Evolutionary conservation across 2,329 filamentous ascomycete genomes (phyloP).

Genomic region (Elsinoe necatrix): DNA sequence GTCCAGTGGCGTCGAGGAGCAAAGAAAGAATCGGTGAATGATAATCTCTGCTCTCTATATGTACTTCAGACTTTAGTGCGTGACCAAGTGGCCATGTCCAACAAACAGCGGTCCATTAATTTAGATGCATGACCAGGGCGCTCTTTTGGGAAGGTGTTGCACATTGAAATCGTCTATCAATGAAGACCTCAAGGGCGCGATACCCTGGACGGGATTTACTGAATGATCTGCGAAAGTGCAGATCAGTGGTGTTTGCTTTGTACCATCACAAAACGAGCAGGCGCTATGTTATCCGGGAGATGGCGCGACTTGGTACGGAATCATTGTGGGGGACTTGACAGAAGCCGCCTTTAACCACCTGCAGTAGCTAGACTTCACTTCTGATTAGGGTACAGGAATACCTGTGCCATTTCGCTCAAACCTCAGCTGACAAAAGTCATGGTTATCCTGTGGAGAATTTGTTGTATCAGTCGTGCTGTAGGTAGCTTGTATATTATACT

Average conservation of each 20-base stretch:
- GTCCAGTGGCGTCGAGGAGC: neutral
- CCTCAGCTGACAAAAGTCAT: no score
- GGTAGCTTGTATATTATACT: no score
- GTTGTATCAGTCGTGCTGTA: no score
- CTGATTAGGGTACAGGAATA: no score
- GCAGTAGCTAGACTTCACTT: neutral
- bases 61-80: neutral
- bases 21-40: neutral
- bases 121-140: constrained; percentile 2
- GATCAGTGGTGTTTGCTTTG: constrained; percentile 9
- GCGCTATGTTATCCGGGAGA: neutral
- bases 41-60: constrained; percentile 3
- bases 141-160: constrained; percentile 12
- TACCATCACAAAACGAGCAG: constrained; percentile 10
- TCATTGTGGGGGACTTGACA: neutral
- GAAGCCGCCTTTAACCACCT: constrained; percentile 6
- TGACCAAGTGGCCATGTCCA: neutral
- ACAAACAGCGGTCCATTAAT: neutral
- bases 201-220: neutral
- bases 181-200: neutral
- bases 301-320: constrained; percentile 5
- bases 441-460: no score
- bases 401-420: no score
- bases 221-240: constrained; percentile 1
- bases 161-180: neutral